A percentile compares a stretch with the other conserved stretches of the same genome.
Conservation (phyloP, 2,329 filamentous ascomycete species). For the Ophiocordyceps camponoti-leonardi region DNA sequence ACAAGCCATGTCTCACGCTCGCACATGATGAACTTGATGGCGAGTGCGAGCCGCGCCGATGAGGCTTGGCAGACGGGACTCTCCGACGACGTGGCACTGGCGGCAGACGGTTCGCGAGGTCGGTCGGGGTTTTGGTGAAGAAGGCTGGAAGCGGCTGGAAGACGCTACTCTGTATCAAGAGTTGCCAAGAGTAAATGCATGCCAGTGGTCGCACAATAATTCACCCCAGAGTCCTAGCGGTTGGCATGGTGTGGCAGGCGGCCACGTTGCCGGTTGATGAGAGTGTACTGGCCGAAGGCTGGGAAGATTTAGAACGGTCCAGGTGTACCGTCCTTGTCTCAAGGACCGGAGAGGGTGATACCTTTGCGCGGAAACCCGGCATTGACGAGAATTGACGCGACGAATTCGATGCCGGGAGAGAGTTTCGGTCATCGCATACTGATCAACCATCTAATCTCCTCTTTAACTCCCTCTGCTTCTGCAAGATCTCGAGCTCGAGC, state of each 20-base stretch:
- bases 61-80: too few relatives aligned
- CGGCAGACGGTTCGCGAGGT: not conserved
- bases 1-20: not conserved
- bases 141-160: not conserved
- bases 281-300: not conserved
- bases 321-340: not conserved
- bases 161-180: not conserved
- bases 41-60: not conserved
- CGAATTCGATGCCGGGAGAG: too few relatives aligned
- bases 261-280: not conserved
- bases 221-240: not conserved
- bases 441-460: slow-evolving; percentile 21
- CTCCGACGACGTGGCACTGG: not conserved
- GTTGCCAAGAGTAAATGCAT: not conserved
- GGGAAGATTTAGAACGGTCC: not conserved
- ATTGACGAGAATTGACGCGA: too few relatives aligned
- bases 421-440: too few relatives aligned
- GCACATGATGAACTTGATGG: too few relatives aligned
- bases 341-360: not conserved
- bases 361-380: not conserved
- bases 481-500: slow-evolving; percentile 69
- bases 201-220: not conserved
- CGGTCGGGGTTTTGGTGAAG: not conserved
- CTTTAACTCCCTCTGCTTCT: slow-evolving; percentile 46
- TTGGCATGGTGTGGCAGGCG: not conserved